phyloP scores from a whole-genome alignment of 2,329 filamentous ascomycete genomes.

The Metarhizium album region DNA sequence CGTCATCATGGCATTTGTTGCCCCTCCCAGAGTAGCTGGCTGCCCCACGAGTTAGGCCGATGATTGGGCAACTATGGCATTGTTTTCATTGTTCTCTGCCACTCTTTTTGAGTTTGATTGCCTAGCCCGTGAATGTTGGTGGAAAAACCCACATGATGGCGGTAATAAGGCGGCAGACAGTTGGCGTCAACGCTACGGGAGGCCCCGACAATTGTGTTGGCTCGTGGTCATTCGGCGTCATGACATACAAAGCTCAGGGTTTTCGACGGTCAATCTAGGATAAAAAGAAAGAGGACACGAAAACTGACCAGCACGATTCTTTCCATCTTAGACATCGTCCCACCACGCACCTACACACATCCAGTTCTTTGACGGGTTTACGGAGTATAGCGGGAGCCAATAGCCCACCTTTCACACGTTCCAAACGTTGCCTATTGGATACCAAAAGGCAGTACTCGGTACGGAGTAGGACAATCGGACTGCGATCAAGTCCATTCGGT shows the following conservation, averaged over 20 bases:
- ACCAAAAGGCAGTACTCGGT: neutral
- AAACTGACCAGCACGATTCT: neutral
- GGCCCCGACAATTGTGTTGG: neutral
- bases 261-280: neutral
- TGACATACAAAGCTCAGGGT: neutral
- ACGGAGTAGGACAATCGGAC: neutral
- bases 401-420: neutral
- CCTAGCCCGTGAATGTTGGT: neutral
- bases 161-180: neutral
- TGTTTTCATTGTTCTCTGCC: neutral
- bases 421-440: neutral
- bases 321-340: neutral
- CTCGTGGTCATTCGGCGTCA: neutral
- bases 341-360: neutral
- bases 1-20: neutral
- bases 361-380: neutral
- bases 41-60: neutral
- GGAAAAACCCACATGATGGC: neutral
- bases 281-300: neutral
- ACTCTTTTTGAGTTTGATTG: neutral
- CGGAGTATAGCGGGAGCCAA: neutral
- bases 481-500: neutral
- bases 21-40: neutral
- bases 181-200: neutral
- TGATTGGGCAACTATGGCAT: conserved; percentile 1